Conservation (phyloP, 495 filamentous ascomycete genomes). For the Podospora australis region DNA sequence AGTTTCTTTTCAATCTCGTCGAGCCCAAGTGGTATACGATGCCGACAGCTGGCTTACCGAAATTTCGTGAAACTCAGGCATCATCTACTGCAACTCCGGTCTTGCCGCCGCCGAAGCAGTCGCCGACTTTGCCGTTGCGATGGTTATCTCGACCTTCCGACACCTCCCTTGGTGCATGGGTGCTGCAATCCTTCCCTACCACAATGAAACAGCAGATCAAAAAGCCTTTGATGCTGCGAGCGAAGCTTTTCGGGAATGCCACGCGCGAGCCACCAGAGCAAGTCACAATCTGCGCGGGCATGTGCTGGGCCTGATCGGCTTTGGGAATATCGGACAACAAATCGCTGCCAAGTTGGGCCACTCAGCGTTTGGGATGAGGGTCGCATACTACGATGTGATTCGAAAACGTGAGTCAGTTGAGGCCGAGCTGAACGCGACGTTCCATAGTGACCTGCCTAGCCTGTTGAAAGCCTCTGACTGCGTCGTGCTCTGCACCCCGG, state of each 20-base stretch:
- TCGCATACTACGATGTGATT: constrained; percentile 60
- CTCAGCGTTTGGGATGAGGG: constrained; percentile 57
- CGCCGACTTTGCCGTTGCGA: constrained; percentile 56
- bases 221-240: constrained; percentile 1
- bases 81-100: constrained; percentile 67
- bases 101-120: constrained; percentile 64
- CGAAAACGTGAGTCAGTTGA: constrained; percentile 46
- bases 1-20: not conserved
- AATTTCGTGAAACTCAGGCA: constrained; percentile 35
- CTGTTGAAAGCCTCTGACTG: constrained; percentile 56
- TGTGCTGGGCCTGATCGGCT: constrained; percentile 56
- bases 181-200: constrained; percentile 38
- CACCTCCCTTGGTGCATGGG: constrained; percentile 54
- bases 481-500: constrained; percentile 61
- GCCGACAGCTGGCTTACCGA: constrained; percentile 2
- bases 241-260: constrained; percentile 47
- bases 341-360: constrained; percentile 56
- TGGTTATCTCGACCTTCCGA: constrained; percentile 61
- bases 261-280: constrained; percentile 47
- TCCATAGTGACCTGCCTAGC: constrained; percentile 42
- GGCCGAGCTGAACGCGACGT: constrained; percentile 41
- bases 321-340: constrained; percentile 62
- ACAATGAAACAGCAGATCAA: constrained; percentile 12
- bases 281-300: constrained; percentile 53
- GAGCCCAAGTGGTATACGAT: not conserved